Evolutionary conservation across 1,139 yeast genomes (phyloP), one percentile per base, ranked within the genome.

Genomic region (Wickerhamomyces sp.): DNA sequence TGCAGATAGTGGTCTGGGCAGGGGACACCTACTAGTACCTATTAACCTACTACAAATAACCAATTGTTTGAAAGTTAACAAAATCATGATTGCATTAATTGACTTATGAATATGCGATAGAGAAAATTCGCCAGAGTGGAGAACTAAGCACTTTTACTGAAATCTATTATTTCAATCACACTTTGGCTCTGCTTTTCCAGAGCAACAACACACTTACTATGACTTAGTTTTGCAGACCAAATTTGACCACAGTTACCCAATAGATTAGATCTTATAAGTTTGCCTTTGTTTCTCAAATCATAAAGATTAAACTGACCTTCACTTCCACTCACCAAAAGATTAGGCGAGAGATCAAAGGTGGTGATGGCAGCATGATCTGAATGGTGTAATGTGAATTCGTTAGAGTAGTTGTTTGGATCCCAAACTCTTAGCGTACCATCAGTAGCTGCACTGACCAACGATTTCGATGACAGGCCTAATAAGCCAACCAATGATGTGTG

Each of bases 361-460:
- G 97, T 89, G 38, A 92, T 90, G 1, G 97, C 95, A 16, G 88
- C 81, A 34, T 78, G 74, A 57, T 90, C 96, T 19, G 95, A 96
- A 48, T 85, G 82, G 48, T 85, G 81, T 29, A 92, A 72, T 42
- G 84, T 82, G 58, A 81, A 78, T 44, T 72, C 64, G 42, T 80
- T 73, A 31, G 76, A 74, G 19, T 96, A 95, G 6, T 79, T 76
- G 24, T 76, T 76, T 1, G 97, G 94, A 57, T 92, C 84, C 98
- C 98, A 92, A 3, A 92, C 83, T 36, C 97, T 72, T 33, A 92
- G 70, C 0, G 97, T 82, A 1, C 95, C 78, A 59, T 92, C 98
- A 0, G 97, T 97, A 1, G 97, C 97, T 0, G 97, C 98, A 29
- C 95, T 84, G 2, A 92, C 96, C n/a, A 92, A 69, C 31, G 79